These are phyloP conservation scores for Wickerhamiella allomyrinae DNA, from an alignment of 805 yeast genomes.

Conservation along the genomic window DNA sequence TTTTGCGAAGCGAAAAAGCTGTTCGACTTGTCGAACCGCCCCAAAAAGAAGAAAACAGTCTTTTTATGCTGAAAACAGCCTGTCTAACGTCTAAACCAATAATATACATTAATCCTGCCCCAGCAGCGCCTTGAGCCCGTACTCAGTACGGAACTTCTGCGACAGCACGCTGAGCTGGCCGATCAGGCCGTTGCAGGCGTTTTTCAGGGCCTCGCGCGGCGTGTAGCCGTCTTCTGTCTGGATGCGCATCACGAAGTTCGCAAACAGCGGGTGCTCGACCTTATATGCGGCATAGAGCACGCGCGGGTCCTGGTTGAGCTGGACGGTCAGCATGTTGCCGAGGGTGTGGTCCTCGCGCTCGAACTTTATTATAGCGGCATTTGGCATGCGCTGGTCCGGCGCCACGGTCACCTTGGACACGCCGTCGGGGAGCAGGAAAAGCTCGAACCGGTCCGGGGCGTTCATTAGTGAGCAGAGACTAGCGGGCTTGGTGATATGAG, in stretches of 20 bases:
- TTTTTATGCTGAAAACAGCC: no score
- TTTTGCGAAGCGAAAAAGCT: no score
- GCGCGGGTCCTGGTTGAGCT: slow-evolving; percentile 67
- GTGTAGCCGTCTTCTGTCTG: slow-evolving; percentile 93
- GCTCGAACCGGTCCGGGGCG: slow-evolving; percentile 98
- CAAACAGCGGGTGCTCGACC: slow-evolving; percentile 94
- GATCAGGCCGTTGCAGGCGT: slow-evolving; percentile 76
- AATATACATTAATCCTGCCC: slow-evolving; percentile 18
- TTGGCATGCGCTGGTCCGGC: slow-evolving; percentile 91
- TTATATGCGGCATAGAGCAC: slow-evolving; percentile 97
- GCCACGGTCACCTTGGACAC: slow-evolving; percentile 81
- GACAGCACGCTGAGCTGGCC: slow-evolving; percentile 61
- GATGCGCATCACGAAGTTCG: slow-evolving; percentile 82
- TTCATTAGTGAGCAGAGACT: slow-evolving; percentile 41
- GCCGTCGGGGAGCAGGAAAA: slow-evolving; percentile 94
- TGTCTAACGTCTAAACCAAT: no score
- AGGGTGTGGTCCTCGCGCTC: slow-evolving; percentile 97
- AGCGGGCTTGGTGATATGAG: no score
- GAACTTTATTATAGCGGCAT: slow-evolving; percentile 81
- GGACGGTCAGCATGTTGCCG: slow-evolving; percentile 79
- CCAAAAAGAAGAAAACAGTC: no score
- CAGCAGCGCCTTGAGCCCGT: slow-evolving; percentile 65
- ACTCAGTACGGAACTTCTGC: slow-evolving; percentile 75
- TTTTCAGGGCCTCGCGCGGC: slow-evolving; percentile 78
- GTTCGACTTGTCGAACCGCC: no score